Percentiles rank a stretch among this genome's conserved stretches.
Evolutionary conservation across 2,329 filamentous ascomycete genomes (phyloP).

Genomic region (Beauveria bassiana): DNA sequence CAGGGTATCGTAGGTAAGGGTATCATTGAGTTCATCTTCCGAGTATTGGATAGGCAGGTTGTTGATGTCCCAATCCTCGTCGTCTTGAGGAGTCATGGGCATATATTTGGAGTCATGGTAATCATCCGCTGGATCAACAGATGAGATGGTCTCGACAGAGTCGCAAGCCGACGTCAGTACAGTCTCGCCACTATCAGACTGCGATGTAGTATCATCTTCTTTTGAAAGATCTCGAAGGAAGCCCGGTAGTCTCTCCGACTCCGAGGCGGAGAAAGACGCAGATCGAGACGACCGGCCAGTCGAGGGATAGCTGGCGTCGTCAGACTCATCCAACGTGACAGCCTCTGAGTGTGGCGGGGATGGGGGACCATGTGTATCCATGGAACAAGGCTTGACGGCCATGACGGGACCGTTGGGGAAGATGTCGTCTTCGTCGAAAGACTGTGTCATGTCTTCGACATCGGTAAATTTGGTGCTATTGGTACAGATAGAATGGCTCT

Average conservation of each 20-base stretch:
- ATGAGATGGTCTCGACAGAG: constrained; percentile 31
- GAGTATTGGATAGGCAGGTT: constrained; percentile 32
- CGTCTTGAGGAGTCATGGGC: constrained; percentile 17
- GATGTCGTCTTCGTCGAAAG: constrained; percentile 36
- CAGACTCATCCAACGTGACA: constrained; percentile 37
- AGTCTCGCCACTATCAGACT: constrained; percentile 37
- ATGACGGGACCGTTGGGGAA: constrained; percentile 27
- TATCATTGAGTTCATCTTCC: constrained; percentile 30
- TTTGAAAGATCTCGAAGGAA: constrained; percentile 21
- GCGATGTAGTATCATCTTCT: constrained; percentile 36
- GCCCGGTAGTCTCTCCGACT: constrained; percentile 30
- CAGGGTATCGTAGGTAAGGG: constrained; percentile 25
- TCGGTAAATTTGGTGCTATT: constrained; percentile 32
- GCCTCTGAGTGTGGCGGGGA: constrained; percentile 43
- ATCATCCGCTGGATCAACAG: constrained; percentile 24
- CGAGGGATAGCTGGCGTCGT: constrained; percentile 12
- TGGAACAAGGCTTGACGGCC: constrained; percentile 36
- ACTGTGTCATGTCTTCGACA: constrained; percentile 29
- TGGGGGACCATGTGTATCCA: constrained; percentile 22
- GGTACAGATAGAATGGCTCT: constrained; percentile 21
- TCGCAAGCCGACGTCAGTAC: constrained; percentile 39
- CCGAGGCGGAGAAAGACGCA: constrained; percentile 45
- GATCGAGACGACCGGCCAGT: constrained; percentile 38
- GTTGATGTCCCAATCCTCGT: constrained; percentile 26
- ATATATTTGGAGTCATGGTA: constrained; percentile 16